phyloP scores from a whole-genome alignment of 2,329 filamentous ascomycete genomes.

The Epicoccum sorghinum region DNA sequence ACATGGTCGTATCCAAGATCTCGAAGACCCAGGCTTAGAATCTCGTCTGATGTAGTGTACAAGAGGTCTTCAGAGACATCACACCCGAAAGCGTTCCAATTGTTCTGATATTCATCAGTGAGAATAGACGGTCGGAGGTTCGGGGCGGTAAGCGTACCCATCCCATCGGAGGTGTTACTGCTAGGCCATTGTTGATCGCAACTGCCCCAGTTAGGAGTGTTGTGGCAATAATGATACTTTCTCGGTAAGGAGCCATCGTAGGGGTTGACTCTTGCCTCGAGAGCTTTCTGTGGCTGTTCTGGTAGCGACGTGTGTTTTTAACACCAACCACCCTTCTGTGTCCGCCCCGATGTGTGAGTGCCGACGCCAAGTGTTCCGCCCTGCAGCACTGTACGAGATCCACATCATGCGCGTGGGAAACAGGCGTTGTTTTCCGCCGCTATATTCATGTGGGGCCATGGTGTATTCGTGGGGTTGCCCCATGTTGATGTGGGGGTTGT shows the following conservation, averaged over 20 bases:
- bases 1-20: constrained; percentile 54
- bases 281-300: not conserved
- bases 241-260: constrained; percentile 18
- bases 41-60: constrained; percentile 33
- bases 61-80: constrained; percentile 36
- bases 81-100: constrained; percentile 36
- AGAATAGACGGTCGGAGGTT: not conserved
- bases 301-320: constrained; percentile 7
- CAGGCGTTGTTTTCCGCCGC: constrained; percentile 28
- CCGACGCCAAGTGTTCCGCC: constrained; percentile 15
- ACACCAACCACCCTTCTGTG: constrained; percentile 1
- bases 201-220: constrained; percentile 21
- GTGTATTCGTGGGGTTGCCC: constrained; percentile 9
- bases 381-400: constrained; percentile 4
- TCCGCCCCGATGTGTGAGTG: constrained; percentile 7
- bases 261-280: not conserved
- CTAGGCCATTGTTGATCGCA: constrained; percentile 34
- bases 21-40: constrained; percentile 33
- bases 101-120: constrained; percentile 23
- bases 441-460: constrained; percentile 15
- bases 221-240: constrained; percentile 17
- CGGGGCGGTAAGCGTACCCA: constrained; percentile 18
- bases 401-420: constrained; percentile 18
- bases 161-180: constrained; percentile 31
- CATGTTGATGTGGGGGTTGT: constrained; percentile 12